A percentile compares a stretch with the other conserved stretches of the same genome.
Evolutionary conservation across 345 rosid species (phyloP).

Genomic region (Arabidopsis suecica): DNA sequence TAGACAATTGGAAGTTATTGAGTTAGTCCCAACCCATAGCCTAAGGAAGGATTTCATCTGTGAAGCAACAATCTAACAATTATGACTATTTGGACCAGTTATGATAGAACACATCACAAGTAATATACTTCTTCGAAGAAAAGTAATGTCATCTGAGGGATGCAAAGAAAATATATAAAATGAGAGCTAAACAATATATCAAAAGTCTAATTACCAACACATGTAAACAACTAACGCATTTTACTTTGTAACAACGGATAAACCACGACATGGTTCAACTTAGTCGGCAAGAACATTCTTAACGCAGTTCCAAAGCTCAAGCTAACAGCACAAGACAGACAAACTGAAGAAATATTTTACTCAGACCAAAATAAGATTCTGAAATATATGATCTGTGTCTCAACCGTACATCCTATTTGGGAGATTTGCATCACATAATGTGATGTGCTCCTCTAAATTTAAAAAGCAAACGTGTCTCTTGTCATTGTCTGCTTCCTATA

Average conservation of each 20-base stretch:
- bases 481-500: constrained; percentile 17
- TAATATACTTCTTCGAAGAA: background rate
- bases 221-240: constrained; percentile 15
- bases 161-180: constrained; percentile 16
- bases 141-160: background rate
- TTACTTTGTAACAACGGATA: constrained; percentile 28
- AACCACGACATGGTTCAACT: constrained; percentile 9
- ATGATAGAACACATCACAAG: constrained; percentile 14
- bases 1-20: constrained; percentile 7
- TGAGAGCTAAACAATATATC: constrained; percentile 19
- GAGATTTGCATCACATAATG: constrained; percentile 22
- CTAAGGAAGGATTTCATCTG: constrained; percentile 6
- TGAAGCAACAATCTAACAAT: constrained; percentile 21
- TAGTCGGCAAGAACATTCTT: constrained; percentile 20
- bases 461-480: constrained; percentile 29
- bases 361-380: constrained; percentile 12
- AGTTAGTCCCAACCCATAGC: constrained; percentile 17
- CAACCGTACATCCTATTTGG: constrained; percentile 30
- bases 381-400: constrained; percentile 16
- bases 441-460: constrained; percentile 28
- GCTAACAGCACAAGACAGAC: constrained; percentile 25
- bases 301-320: constrained; percentile 33
- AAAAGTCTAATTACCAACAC: constrained; percentile 16
- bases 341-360: constrained; percentile 17
- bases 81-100: constrained; percentile 15